A percentile compares a stretch with the other conserved stretches of the same genome.
Conservation (phyloP, 306 rosid genomes). For the Begonia masoniana region DNA sequence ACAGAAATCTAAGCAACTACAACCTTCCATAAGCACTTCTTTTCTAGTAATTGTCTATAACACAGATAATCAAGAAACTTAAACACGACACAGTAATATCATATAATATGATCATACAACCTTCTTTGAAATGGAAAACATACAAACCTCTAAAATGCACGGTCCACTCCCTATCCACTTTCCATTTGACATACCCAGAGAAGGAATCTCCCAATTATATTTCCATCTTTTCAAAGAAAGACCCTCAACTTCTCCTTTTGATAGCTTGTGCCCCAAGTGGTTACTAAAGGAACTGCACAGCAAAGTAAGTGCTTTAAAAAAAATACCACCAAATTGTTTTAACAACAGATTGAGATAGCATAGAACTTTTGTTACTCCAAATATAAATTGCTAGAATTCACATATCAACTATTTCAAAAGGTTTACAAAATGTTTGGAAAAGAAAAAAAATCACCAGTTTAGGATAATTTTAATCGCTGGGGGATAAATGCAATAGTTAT, state of each 20-base stretch:
- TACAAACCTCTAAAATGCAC: conserved; percentile 53
- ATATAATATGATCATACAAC: not conserved
- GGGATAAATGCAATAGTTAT: too few species aligned
- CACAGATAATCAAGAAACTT: too few species aligned
- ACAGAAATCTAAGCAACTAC: too few species aligned
- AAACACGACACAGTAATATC: too few species aligned
- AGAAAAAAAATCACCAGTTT: not conserved
- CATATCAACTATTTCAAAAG: not conserved
- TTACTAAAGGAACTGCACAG: conserved; percentile 41
- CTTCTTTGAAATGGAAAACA: not conserved
- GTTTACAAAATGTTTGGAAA: not conserved
- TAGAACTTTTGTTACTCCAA: not conserved
- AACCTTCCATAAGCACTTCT: too few species aligned
- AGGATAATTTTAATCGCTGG: too few species aligned
- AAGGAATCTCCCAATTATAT: conserved; percentile 69
- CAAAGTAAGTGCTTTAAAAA: not conserved
- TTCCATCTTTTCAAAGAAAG: conserved; percentile 33
- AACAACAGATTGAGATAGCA: not conserved
- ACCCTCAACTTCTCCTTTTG: conserved; percentile 46
- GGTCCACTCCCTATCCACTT: conserved; percentile 79
- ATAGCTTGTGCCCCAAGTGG: conserved; percentile 54
- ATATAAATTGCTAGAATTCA: not conserved
- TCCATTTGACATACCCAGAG: conserved; percentile 56
- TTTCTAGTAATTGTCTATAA: too few species aligned
- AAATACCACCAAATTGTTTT: not conserved